Base-by-base conservation (phyloP, 2,329 filamentous ascomycete species). In the Incumbomyces lentus region DNA sequence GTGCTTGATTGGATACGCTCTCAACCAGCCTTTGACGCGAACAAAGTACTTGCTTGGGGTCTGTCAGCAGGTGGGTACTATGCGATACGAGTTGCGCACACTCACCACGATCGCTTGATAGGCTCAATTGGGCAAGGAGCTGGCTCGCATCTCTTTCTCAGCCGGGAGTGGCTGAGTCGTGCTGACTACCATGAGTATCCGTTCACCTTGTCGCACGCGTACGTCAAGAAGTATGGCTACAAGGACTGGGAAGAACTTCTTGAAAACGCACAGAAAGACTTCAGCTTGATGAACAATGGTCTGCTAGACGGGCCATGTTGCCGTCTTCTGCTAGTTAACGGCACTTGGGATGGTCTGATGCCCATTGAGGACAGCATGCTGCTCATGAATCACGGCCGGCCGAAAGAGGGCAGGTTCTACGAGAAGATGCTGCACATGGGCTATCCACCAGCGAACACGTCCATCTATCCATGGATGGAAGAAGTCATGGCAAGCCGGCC, bases 131-230 rank as follows among this genome's bases (percentile, higher is more conserved):
- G 78, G 1, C 79, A 83, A 62, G 79, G 79, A 0, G 78, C 78
- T 0, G 78, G 78, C 1, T 70, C 69, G 11, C 79, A 84, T 61
- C 69, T 78, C 56, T 81, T 81, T 58, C 76, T 80, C 58, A 71
- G 70, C 6, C 59, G 62, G 1, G 73, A 72, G 30, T 83, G 80
- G 80, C 61, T 84, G 32, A 70, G 73, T 43, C 72, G 68, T 53
- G 78, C 75, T 0, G 78, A 83, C 52, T 73, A 76, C 16, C 79
- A 83, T 53, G 81, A 84, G 63, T 84, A 82, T 59, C 78, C 79
- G 1, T 82, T 81, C 54, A 54, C 63, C 67, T 72, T 51, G 62
- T 69, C 69, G 16, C 71, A 74, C 1, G 72, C 74, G 7, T 69
- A 83, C 59, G 73, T 75, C 0, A 65, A 70, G 60, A 84, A 84